Percentiles rank a stretch among this genome's conserved stretches.
Conservation (phyloP, 768 basidiomycete species). For the Hemileccinum impolitum region DNA sequence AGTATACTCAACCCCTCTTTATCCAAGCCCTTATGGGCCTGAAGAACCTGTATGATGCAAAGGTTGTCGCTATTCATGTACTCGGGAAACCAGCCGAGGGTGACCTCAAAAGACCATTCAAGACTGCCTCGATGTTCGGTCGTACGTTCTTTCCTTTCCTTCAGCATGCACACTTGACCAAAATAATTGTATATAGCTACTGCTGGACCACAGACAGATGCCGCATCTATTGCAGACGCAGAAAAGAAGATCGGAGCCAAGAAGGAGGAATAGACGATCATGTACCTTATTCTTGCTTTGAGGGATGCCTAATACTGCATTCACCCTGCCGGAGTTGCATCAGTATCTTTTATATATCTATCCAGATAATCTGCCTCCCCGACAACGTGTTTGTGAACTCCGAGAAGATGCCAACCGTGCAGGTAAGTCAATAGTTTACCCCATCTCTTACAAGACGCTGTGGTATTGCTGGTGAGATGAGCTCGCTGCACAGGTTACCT, state of each 20-base stretch:
- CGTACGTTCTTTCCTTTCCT: constrained; percentile 35
- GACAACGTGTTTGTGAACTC: neutral
- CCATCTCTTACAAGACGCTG: no score
- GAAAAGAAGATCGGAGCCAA: constrained; percentile 80
- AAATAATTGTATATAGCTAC: constrained; percentile 34
- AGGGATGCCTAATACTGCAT: constrained; percentile 9
- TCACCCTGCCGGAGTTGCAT: neutral
- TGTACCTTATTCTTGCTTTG: constrained; percentile 16
- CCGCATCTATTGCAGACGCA: constrained; percentile 81
- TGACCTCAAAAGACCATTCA: constrained; percentile 89
- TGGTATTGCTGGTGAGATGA: no score
- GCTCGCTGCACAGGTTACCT: no score
- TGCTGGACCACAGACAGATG: constrained; percentile 78
- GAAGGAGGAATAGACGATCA: constrained; percentile 62
- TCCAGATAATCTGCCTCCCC: constrained; percentile 3
- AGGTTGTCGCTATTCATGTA: constrained; percentile 78
- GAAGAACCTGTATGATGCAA: constrained; percentile 86
- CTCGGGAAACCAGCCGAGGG: constrained; percentile 78
- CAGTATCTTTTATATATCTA: constrained; percentile 6
- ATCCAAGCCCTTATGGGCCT: constrained; percentile 94
- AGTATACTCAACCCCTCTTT: constrained; percentile 95
- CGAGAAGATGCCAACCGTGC: no score
- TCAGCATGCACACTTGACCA: neutral
- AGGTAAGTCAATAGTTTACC: no score
- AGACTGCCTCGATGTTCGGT: constrained; percentile 70